These are phyloP conservation scores for Ustilago bromivora DNA, from an alignment of 1,284 basidiomycete genomes.

Conservation along the genomic window DNA sequence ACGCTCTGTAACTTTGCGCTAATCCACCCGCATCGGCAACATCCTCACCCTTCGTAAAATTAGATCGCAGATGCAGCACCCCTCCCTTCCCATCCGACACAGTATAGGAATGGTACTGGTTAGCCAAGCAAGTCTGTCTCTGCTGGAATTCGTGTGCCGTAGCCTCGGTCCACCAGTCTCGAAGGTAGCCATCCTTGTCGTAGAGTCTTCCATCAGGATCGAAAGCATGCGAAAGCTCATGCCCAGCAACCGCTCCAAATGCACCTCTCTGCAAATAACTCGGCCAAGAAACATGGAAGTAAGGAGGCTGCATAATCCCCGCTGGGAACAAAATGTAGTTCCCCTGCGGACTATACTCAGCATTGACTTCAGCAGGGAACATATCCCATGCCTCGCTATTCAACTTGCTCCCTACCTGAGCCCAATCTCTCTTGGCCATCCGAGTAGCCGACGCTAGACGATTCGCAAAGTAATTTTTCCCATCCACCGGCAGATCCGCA, in stretches of 20 bases:
- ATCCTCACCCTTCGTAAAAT: constrained; percentile 77
- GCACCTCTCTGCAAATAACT: constrained; percentile 86
- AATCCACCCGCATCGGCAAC: constrained; percentile 74
- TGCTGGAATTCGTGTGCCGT: constrained; percentile 86
- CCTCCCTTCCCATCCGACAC: constrained; percentile 87
- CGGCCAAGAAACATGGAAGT: constrained; percentile 89
- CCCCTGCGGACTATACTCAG: constrained; percentile 65
- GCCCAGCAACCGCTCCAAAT: constrained; percentile 63
- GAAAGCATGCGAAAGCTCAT: constrained; percentile 81
- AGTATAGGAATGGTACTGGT: constrained; percentile 87
- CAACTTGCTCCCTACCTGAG: constrained; percentile 78
- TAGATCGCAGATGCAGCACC: constrained; percentile 83
- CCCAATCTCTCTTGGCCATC: constrained; percentile 76
- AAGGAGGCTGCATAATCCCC: constrained; percentile 91
- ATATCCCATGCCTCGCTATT: constrained; percentile 88
- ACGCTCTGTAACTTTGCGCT: constrained; percentile 69
- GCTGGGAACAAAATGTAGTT: constrained; percentile 93
- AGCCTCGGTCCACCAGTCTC: constrained; percentile 80
- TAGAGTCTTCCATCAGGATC: constrained; percentile 85
- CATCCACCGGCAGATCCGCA: constrained; percentile 76
- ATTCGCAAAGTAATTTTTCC: constrained; percentile 85
- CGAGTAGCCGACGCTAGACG: constrained; percentile 75
- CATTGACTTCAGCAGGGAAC: constrained; percentile 76
- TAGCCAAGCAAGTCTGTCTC: constrained; percentile 86
- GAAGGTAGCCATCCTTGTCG: constrained; percentile 74